Base-by-base conservation (phyloP, 345 rosid species). In the Citrus mangshanensis region DNA sequence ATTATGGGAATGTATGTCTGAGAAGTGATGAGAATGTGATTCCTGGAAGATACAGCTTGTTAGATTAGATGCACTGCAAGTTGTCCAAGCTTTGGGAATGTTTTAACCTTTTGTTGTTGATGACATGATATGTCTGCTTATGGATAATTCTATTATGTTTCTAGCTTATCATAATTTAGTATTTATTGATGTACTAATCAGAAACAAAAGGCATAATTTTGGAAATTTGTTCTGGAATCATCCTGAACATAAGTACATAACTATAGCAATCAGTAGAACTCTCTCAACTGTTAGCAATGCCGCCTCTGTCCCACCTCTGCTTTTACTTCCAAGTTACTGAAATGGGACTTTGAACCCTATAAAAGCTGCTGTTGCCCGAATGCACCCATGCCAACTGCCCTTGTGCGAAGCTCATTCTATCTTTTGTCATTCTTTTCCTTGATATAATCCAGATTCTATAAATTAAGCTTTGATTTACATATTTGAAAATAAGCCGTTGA, bases 331-430 rank as follows among this genome's bases (percentile, higher is more conserved):
- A 90, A 19, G 94, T 92, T 77, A 93, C 94, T 27, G 98, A 90
- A 78, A 95, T 90, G 82, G 98, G 98, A 74, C 97, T 95, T 74
- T 87, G 88, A 69, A 93, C 95, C 80, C 88, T 79, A 79, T 87
- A 86, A 82, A 82, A 80, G 62, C 75, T 70, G 62, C 71, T 70
- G 65, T 87, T 83, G 68, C 75, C 68, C 65, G 92, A 87, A 85
- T 91, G 80, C 70, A 88, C 88, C 98, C 98, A 93, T 71, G 91
- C 87, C 90, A 95, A 73, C 55, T 92, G 88, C 56, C 98, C 98
- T 81, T 93, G 86, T 70, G 84, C 90, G 74, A 72, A 87, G 81
- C 58, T 81, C 68, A 49, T 72, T 63, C 58, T 77, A 38, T 66
- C 85, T 62, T 22, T 74, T 73, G 65, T 77, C 42, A 60, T 82